phyloP scores from a whole-genome alignment of 2,329 filamentous ascomycete genomes.

The Penicillium sp. region DNA sequence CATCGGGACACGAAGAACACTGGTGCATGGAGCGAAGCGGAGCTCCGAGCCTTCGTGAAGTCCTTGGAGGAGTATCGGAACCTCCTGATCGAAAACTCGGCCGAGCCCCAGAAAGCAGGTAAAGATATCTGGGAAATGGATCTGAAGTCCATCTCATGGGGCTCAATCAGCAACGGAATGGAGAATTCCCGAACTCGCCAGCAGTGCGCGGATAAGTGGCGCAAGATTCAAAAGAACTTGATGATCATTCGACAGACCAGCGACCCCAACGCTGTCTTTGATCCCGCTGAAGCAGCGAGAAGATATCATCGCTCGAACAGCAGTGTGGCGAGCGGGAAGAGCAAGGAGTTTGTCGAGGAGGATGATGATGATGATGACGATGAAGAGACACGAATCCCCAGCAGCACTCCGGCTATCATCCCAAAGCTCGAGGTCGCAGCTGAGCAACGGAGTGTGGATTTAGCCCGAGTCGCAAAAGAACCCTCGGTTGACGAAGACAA shows the following conservation, averaged over 20 bases:
- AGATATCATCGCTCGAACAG: conserved; percentile 10
- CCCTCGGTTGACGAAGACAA: neutral
- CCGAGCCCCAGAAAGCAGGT: conserved; percentile 25
- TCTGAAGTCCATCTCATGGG: conserved; percentile 37
- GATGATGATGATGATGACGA: conserved; percentile 23
- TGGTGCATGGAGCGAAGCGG: conserved; percentile 42
- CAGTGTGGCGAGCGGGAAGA: conserved; percentile 17
- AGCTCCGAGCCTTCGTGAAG: conserved; percentile 32
- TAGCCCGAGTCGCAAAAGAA: neutral
- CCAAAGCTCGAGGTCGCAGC: conserved; percentile 1
- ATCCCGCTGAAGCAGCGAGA: conserved; percentile 16
- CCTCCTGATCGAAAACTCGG: conserved; percentile 12
- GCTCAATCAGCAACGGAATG: conserved; percentile 34
- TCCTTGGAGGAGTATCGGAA: conserved; percentile 30
- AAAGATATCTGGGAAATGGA: conserved; percentile 42
- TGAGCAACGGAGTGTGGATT: neutral
- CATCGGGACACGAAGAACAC: conserved; percentile 38
- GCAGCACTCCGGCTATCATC: neutral
- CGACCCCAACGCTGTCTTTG: conserved; percentile 29
- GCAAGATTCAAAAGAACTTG: conserved; percentile 33
- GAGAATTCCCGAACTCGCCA: conserved; percentile 38
- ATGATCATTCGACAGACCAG: conserved; percentile 23
- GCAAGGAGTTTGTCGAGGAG: conserved; percentile 17
- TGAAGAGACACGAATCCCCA: neutral
- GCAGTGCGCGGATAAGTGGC: conserved; percentile 45